These are phyloP conservation scores for Pleurotus giganteus DNA, from an alignment of 768 basidiomycete genomes.

Conservation along the genomic window DNA sequence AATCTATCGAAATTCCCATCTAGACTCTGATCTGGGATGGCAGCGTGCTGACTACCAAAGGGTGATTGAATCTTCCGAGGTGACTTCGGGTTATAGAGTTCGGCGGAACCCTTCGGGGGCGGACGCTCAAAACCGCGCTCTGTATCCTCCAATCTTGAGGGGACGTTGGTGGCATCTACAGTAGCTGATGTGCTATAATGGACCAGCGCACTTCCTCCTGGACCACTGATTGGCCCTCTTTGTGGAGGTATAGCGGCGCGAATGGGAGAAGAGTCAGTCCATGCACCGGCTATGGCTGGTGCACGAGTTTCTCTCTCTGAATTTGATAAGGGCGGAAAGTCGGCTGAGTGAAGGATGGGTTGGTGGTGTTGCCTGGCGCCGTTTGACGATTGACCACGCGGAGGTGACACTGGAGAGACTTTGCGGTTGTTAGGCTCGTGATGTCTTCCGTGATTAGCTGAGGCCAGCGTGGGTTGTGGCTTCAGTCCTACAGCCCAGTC, in stretches of 20 bases:
- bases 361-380: conserved; percentile 24
- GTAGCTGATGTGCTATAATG: conserved; percentile 29
- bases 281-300: conserved; percentile 62
- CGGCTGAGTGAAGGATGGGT: conserved; percentile 49
- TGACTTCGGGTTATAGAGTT: conserved; percentile 35
- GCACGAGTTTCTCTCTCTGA: conserved; percentile 48
- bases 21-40: conserved; percentile 21
- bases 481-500: conserved; percentile 90
- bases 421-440: conserved; percentile 45
- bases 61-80: conserved; percentile 18
- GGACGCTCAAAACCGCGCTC: conserved; percentile 48
- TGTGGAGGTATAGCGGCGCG: conserved; percentile 48
- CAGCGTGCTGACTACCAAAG: conserved; percentile 10
- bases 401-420: conserved; percentile 39
- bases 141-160: conserved; percentile 38
- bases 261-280: conserved; percentile 57
- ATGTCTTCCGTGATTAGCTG: conserved; percentile 45
- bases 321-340: conserved; percentile 60
- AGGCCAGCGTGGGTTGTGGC: conserved; percentile 66
- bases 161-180: conserved; percentile 17
- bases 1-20: conserved; percentile 34
- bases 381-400: conserved; percentile 33
- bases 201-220: conserved; percentile 30
- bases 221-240: conserved; percentile 22
- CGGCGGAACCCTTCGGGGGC: conserved; percentile 40